phyloP scores from a whole-genome alignment of 345 rosid species.

The Salix purpurea region DNA sequence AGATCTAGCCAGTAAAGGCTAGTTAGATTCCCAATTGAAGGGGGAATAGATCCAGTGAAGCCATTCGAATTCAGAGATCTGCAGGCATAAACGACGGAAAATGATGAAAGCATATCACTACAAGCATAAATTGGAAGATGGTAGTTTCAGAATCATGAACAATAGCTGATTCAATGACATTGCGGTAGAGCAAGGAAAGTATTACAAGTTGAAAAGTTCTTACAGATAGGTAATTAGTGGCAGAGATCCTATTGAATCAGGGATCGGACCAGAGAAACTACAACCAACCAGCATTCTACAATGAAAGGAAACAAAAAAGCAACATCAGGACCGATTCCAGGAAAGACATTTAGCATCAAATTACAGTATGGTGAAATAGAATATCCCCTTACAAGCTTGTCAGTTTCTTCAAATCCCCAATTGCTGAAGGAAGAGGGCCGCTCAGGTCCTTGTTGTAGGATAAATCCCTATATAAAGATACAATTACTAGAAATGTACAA shows the following conservation, averaged over 20 bases:
- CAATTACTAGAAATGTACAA: conserved; percentile 9
- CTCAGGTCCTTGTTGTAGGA: conserved; percentile 54
- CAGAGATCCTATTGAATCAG: conserved; percentile 61
- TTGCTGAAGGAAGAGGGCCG: conserved; percentile 63
- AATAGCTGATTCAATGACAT: neutral
- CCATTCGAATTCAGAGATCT: conserved; percentile 74
- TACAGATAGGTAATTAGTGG: conserved; percentile 51
- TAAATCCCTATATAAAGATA: conserved; percentile 59
- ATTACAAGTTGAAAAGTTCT: conserved; percentile 15
- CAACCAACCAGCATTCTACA: conserved; percentile 75
- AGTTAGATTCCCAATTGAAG: conserved; percentile 59
- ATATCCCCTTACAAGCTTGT: conserved; percentile 52
- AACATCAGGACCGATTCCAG: neutral
- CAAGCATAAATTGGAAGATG: neutral
- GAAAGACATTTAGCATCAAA: conserved; percentile 1
- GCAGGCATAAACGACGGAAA: conserved; percentile 5
- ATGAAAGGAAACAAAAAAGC: neutral
- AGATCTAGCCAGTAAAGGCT: conserved; percentile 81
- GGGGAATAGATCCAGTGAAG: conserved; percentile 69
- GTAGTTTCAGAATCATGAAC: neutral
- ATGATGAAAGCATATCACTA: neutral
- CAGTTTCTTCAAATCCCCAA: conserved; percentile 56
- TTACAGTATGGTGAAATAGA: neutral
- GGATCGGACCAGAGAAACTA: conserved; percentile 62
- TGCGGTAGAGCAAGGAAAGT: neutral